Conservation (phyloP, 164 flowering plant species). For the Aristolochia contorta region DNA sequence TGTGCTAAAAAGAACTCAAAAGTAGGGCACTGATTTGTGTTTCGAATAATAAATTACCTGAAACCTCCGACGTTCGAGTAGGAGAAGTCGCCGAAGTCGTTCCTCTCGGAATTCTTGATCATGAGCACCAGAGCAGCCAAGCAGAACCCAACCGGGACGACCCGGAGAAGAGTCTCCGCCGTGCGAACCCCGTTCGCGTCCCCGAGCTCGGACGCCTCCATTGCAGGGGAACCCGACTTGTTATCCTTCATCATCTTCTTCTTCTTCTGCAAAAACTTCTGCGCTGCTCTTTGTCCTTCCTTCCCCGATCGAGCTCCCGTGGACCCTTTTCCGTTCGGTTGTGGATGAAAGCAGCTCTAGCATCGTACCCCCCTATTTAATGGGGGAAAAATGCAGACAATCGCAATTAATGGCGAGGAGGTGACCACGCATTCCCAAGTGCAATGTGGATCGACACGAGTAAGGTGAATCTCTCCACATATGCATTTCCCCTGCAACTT, state of each 20-base stretch:
- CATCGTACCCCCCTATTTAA: not conserved
- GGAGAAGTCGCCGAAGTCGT: conserved; percentile 60
- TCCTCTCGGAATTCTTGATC: conserved; percentile 58
- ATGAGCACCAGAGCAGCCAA: conserved; percentile 61
- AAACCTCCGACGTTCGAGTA: conserved; percentile 66
- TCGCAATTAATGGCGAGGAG: not conserved
- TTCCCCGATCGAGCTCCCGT: too few relatives aligned
- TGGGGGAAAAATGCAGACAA: not conserved
- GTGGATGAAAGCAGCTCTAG: not conserved
- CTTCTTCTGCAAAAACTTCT: not conserved
- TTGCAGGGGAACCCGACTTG: not conserved
- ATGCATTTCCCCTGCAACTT: too few relatives aligned
- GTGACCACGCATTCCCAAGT: conserved; percentile 7
- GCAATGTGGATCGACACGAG: not conserved
- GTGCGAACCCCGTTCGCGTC: conserved; percentile 19
- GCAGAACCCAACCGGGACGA: conserved; percentile 57
- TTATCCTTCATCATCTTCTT: conserved; percentile 4
- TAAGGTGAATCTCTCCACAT: too few relatives aligned
- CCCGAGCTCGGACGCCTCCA: not conserved
- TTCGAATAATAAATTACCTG: too few relatives aligned
- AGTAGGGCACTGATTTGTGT: too few relatives aligned
- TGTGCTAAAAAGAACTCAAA: too few relatives aligned
- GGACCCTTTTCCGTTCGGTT: not conserved
- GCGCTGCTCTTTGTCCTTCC: too few relatives aligned
- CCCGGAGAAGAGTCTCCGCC: conserved; percentile 56